Evolutionary conservation across 2,329 filamentous ascomycete genomes (phyloP), one percentile per base, ranked within the genome.

Genomic region (Phialocephala subalpina): DNA sequence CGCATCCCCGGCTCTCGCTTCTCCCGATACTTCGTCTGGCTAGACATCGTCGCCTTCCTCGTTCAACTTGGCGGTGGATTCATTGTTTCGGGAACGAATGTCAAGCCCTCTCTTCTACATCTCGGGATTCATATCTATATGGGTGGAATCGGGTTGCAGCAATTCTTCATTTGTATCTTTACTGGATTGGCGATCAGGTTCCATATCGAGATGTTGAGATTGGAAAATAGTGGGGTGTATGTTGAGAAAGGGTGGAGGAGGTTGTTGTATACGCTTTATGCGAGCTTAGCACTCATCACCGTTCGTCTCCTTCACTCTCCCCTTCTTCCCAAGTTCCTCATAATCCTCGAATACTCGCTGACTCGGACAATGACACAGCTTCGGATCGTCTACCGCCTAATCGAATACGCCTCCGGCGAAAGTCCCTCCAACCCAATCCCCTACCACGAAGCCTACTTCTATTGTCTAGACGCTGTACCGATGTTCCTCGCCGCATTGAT

Each of bases 301-400:
- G 65, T 64, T 36, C 22, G 63, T 60, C 12, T 2, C 16, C 27
- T 11, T 35, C 8, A 57, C n/a, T 56, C 20, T 20, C 22, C 4
- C 6, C 22, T 18, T 14, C 22, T 25, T 38, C 7, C 33, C 4
- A 18, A 18, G 8, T 33, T 9, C 9, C 29, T 33, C 29, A 33
- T 9, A 33, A 33, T 33, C 9, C 29, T 33, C 29, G n/a, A n/a
- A n/a, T n/a, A 35, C 53, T 35, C 14, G 35, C 3, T 22, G 20
- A 40, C 47, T n/a, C n/a, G n/a, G n/a, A n/a, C n/a, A n/a, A 16
- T 1, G 9, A 33, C 14, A 36, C 71, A 85, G 80, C 73, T 82
- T 42, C 84, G 87, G 27, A 87, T 89, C 73, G 81, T 87, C 66
- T 90, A 84, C 76, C 85, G 86, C 36, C 79, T 90, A 2, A 74